Base-by-base conservation (phyloP, 345 rosid species). In the Populus ilicifolia region DNA sequence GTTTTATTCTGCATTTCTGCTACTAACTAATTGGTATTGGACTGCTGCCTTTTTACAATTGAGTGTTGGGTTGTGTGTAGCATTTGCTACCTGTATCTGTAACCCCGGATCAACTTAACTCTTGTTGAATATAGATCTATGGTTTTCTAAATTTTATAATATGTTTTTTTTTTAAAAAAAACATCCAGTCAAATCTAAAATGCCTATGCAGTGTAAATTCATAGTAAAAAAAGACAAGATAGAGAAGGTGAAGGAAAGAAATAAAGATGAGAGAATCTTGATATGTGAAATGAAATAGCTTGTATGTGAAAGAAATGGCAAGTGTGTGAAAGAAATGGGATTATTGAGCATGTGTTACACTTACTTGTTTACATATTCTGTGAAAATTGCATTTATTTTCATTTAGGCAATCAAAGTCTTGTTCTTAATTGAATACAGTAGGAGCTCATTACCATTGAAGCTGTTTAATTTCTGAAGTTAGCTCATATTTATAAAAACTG, bases 391-490 rank as follows among this genome's bases (percentile, higher is more conserved):
- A 59, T n/a, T n/a, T 23, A 59, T 23, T 59, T 23, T 59, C 64
- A 59, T 59, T 59, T 23, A 59, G 63, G 63, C 0, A 59, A 59
- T 21, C 29, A n/a, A 23, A 23, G 8, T 71, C 36, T 16, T 52
- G 70, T 62, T 44, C 36, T 7, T 25, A 12, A 13, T 62, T 5
- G 7, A 18, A 9, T 33, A 62, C 44, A 33, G 48, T 56, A 25
- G 38, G 61, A 6, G 63, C 63, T 41, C 52, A 14, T 63, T 33
- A 50, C 71, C 12, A 29, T 48, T 69, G 30, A 59, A 78, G 33
- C 70, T 41, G 38, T 72, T 68, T 73, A 33, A 29, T 61, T 52
- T 54, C 4, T 36, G 36, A 70, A 80, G 36, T 46, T 67, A 33
- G 63, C 36, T 46, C 59, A 71, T 17, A 23, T 78, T 50, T 44